These are phyloP conservation scores for Penicillium sp. DNA, from an alignment of 2,329 filamentous ascomycete species.

Conservation along the genomic window DNA sequence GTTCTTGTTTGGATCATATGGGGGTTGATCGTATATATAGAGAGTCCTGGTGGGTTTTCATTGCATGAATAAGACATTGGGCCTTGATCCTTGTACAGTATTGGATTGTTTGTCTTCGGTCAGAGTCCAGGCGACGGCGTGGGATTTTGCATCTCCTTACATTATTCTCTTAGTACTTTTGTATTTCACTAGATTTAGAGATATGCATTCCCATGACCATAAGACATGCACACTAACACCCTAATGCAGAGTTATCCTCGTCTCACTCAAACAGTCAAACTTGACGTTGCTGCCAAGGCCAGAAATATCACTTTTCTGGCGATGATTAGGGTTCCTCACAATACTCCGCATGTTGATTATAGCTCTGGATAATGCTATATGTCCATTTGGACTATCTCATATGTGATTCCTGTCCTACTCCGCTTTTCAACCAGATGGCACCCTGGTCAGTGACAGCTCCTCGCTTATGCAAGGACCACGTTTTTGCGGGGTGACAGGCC, in stretches of 20 bases:
- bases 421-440: not conserved
- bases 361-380: no score
- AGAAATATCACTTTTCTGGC: no score
- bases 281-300: no score
- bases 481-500: constrained; percentile 3
- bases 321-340: no score
- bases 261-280: not conserved
- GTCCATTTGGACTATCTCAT: not conserved
- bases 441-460: constrained; percentile 46
- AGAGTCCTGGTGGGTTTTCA: not conserved
- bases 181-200: not conserved
- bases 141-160: not conserved
- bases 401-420: not conserved
- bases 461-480: constrained; percentile 39
- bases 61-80: not conserved
- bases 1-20: not conserved
- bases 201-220: not conserved
- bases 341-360: no score
- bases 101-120: not conserved
- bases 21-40: constrained; percentile 3
- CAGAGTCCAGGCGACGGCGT: not conserved
- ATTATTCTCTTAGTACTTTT: not conserved
- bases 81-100: constrained; percentile 7
- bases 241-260: not conserved
- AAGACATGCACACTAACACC: not conserved